phyloP scores from a whole-genome alignment of 1,284 basidiomycete species.

The Moesziomyces parantarcticus region DNA sequence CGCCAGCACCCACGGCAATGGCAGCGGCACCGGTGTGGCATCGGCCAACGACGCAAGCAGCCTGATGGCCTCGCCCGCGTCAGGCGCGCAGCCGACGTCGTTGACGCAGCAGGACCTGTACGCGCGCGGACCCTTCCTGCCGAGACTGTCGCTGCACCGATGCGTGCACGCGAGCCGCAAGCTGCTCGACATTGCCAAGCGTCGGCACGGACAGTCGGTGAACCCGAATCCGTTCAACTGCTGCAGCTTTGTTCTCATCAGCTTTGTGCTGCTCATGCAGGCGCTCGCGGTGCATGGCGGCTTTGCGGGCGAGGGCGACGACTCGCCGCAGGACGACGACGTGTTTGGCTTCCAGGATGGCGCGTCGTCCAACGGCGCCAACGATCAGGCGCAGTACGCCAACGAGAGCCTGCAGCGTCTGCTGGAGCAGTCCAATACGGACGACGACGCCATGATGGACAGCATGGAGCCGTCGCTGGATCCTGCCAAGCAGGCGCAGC shows the following conservation, averaged over 20 bases:
- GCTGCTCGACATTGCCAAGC: conserved; percentile 58
- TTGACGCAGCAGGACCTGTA: conserved; percentile 54
- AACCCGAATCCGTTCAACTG: conserved; percentile 63
- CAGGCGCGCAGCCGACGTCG: conserved; percentile 4
- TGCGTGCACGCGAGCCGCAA: conserved; percentile 60
- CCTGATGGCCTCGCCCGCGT: conserved; percentile 15
- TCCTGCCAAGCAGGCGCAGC: conserved; percentile 38
- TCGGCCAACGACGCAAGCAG: neutral
- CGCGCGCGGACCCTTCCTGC: conserved; percentile 58
- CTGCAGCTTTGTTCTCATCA: conserved; percentile 62
- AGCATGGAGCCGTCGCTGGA: conserved; percentile 31
- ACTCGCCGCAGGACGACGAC: conserved; percentile 16
- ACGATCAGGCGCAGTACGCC: conserved; percentile 30
- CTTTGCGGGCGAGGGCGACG: conserved; percentile 24
- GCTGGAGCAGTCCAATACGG: conserved; percentile 27
- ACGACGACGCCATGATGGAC: conserved; percentile 25
- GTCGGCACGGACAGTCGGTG: conserved; percentile 39
- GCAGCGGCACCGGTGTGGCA: conserved; percentile 10
- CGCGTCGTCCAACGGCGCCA: conserved; percentile 5
- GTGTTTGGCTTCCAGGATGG: conserved; percentile 1
- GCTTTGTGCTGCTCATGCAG: conserved; percentile 62
- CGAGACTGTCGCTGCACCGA: conserved; percentile 51
- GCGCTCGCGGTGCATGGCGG: conserved; percentile 55
- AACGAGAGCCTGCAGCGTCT: conserved; percentile 41
- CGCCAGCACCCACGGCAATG: conserved; percentile 6